Evolutionary conservation across 495 filamentous ascomycete species (phyloP).

Genomic region (Xylaria acuta): DNA sequence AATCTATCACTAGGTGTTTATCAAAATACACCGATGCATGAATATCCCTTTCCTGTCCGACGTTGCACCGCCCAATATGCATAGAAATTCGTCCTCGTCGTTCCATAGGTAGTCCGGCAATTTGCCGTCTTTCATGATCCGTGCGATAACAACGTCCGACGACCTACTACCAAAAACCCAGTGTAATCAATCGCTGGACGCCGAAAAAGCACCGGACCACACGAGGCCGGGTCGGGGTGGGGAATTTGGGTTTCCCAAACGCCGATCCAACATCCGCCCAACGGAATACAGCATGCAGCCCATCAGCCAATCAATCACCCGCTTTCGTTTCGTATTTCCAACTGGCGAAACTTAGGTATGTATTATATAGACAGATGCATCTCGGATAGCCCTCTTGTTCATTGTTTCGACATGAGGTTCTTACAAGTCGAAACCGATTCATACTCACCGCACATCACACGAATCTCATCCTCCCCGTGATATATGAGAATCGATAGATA

Average conservation of each 20-base stretch:
- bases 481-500: neutral
- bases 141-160: neutral
- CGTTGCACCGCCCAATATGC: neutral
- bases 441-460: neutral
- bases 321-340: neutral
- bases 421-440: neutral
- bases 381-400: neutral
- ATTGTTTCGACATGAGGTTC: neutral
- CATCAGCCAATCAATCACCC: constrained; percentile 1
- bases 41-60: neutral
- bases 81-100: neutral
- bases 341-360: neutral
- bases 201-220: constrained; percentile 6
- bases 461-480: neutral
- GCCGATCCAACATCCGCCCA: constrained; percentile 27
- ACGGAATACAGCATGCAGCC: constrained; percentile 25
- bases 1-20: neutral
- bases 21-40: neutral
- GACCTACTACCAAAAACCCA: neutral
- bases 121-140: neutral
- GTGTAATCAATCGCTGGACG: neutral
- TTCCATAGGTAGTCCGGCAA: neutral
- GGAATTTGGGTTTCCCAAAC: constrained; percentile 22
- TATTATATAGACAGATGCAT: neutral
- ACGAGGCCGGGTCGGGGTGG: constrained; percentile 14